Conservation (phyloP, 495 filamentous ascomycete species). For the Hypoxylon perforatum region DNA sequence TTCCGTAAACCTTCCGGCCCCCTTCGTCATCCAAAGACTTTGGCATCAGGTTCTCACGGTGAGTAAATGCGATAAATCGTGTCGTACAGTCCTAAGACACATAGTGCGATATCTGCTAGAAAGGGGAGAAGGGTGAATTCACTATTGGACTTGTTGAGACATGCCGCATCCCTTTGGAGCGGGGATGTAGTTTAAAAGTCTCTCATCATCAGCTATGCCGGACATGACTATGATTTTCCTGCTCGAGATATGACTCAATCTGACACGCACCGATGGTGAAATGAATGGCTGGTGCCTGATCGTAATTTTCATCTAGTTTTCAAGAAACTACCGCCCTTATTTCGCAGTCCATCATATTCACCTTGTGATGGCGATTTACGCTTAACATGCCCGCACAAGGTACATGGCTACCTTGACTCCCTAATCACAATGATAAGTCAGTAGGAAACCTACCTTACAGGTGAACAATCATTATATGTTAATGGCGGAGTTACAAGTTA, state of each 20-base stretch:
- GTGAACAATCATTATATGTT: neutral
- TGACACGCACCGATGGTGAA: neutral
- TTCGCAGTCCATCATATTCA: neutral
- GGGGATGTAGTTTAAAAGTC: neutral
- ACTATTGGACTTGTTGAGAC: neutral
- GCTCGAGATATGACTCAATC: slow-evolving; percentile 16
- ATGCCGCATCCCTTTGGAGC: neutral
- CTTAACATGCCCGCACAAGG: neutral
- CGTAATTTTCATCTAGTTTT: neutral
- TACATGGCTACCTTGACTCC: neutral
- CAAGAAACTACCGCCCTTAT: neutral
- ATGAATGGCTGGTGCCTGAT: slow-evolving; percentile 5
- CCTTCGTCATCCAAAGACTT: too few species aligned
- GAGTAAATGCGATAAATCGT: neutral
- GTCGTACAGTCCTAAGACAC: neutral
- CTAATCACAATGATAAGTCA: neutral
- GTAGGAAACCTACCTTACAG: neutral
- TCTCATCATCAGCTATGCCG: neutral
- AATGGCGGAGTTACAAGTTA: neutral
- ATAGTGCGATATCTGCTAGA: neutral
- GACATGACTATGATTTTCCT: neutral
- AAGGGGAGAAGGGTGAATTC: neutral
- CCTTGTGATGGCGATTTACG: neutral
- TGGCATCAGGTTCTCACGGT: too few species aligned
- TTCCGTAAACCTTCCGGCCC: neutral